Evolutionary conservation across 164 flowering plant species (phyloP), one percentile per base, ranked within the genome.

Genomic region (Akebia trifoliata): DNA sequence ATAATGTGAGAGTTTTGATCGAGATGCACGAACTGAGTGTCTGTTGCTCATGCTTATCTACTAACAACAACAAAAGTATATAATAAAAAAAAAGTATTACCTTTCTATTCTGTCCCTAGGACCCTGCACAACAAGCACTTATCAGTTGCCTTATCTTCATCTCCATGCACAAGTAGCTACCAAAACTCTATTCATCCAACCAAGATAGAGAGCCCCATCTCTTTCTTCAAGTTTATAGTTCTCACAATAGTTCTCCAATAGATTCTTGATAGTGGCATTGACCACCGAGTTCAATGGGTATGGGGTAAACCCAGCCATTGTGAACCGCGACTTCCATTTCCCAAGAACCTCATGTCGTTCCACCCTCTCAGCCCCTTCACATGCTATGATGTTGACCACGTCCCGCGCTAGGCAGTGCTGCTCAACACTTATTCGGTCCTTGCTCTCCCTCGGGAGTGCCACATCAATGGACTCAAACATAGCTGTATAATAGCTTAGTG

Each of bases 351-450:
- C 92, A 32, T 83, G 90, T 0, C 96, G 74, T 59, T 85, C 96
- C 32, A 83, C 84, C 61, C 90, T 77, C 65, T 85, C 96, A n/a
- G 69, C 65, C 38, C 90, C 96, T 37, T 85, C 92, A 46, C 96
- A 85, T 8, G 96, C 96, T 66, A 87, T 68, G 1, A 85, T 57
- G 70, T 87, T 87, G 31, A 87, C 96, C 20, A 87, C 61, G 1
- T 85, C 92, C 9, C 90, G 74, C 1, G 92, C 92, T 51, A 87
- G 60, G 62, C 92, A 87, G 53, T 87, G 92, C 72, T 87, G 92
- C 68, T 87, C 96, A 0, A 81, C 82, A 49, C 65, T 80, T 54
- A 85, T 82, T 26, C 96, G 67, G 45, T 81, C 81, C 76, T 75
- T 80, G 71, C 72, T 64, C 1, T 83, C 81, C 63, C 92, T 76